phyloP scores from a whole-genome alignment of 257 asterid genomes.

The Capsicum pubescens region DNA sequence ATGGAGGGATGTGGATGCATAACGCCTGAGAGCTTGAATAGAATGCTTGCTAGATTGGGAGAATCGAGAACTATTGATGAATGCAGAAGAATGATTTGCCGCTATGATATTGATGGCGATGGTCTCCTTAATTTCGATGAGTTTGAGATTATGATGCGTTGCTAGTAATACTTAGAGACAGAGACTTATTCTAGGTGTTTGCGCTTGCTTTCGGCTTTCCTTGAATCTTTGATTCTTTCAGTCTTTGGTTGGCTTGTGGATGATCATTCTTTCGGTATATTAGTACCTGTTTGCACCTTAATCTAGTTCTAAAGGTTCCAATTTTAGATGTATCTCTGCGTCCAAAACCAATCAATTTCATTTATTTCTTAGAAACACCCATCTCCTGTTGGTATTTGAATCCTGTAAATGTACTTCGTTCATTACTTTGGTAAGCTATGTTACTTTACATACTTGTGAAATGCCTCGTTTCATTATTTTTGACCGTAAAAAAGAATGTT shows the following conservation, averaged over 20 bases:
- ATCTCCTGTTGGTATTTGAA: no score
- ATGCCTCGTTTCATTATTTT: not conserved
- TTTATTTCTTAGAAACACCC: not conserved
- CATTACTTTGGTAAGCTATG: not conserved
- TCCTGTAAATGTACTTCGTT: not conserved
- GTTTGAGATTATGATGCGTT: constrained; percentile 69
- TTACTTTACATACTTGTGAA: no score
- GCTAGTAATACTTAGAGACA: not conserved
- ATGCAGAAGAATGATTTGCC: constrained; percentile 59
- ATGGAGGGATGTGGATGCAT: constrained; percentile 59
- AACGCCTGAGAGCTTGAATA: constrained; percentile 63
- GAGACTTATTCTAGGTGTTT: not conserved
- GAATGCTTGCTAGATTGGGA: constrained; percentile 65
- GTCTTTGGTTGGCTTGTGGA: not conserved
- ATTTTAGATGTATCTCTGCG: not conserved
- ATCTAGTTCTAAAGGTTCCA: not conserved
- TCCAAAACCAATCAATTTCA: not conserved
- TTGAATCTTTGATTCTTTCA: constrained; percentile 20
- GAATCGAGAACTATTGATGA: constrained; percentile 52
- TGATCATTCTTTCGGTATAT: constrained; percentile 13
- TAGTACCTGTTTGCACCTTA: not conserved
- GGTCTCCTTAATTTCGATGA: constrained; percentile 68
- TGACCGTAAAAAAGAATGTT: not conserved
- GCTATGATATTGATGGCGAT: constrained; percentile 67
- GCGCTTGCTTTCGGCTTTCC: not conserved